Conservation (phyloP, 495 filamentous ascomycete species). For the Amniculicola lignicola region DNA sequence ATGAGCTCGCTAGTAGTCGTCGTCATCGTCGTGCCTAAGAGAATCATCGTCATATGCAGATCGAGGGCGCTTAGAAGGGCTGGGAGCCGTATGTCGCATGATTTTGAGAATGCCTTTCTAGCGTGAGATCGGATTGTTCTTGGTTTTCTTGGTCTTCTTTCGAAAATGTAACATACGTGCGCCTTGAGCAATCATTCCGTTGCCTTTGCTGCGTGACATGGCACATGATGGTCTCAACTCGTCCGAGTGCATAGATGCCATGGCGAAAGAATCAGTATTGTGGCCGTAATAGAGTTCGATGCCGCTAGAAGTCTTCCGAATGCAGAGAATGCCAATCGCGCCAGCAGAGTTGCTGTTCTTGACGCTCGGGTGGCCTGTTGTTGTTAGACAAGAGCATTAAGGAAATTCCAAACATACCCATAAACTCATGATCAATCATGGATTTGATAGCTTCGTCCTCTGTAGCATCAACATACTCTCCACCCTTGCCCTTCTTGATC, state of each 20-base stretch:
- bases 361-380: slow-evolving; percentile 68
- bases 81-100: no score
- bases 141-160: slow-evolving; percentile 26
- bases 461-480: slow-evolving; percentile 57
- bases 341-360: slow-evolving; percentile 64
- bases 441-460: slow-evolving; percentile 69
- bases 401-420: slow-evolving; percentile 50
- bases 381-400: slow-evolving; percentile 27
- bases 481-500: slow-evolving; percentile 56
- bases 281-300: slow-evolving; percentile 82
- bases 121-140: background rate
- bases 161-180: slow-evolving; percentile 37
- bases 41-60: no score
- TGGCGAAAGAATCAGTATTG: slow-evolving; percentile 88
- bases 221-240: slow-evolving; percentile 68
- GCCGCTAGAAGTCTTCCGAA: slow-evolving; percentile 71
- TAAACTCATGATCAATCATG: slow-evolving; percentile 77
- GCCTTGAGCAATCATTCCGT: slow-evolving; percentile 41
- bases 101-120: background rate
- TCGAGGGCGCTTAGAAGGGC: no score
- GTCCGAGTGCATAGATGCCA: slow-evolving; percentile 79
- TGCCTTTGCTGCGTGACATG: slow-evolving; percentile 67
- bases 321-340: slow-evolving; percentile 77
- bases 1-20: no score
- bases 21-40: no score